These are phyloP conservation scores for Phaffia rhodozyma DNA, from an alignment of 1,284 basidiomycete genomes.

Conservation along the genomic window DNA sequence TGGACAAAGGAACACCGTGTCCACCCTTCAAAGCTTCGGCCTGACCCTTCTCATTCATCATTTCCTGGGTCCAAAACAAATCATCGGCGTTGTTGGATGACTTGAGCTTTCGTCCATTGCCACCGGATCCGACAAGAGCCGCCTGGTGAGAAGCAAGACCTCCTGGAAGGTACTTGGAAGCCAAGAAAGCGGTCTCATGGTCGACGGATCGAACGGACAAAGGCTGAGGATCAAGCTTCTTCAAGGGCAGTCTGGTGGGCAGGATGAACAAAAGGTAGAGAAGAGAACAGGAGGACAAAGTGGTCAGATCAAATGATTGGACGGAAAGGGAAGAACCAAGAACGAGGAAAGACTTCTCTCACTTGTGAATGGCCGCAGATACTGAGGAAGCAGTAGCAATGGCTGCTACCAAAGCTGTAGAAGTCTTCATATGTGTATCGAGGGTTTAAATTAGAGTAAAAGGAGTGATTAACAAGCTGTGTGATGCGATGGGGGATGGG, in stretches of 20 bases:
- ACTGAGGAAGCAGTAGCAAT: constrained; percentile 9
- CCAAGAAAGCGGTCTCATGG: constrained; percentile 7
- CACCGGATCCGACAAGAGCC: not conserved
- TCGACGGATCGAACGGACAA: constrained; percentile 1
- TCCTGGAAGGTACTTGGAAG: constrained; percentile 12
- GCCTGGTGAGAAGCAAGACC: constrained; percentile 1
- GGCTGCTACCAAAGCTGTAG: constrained; percentile 1
- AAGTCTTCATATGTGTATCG: constrained; percentile 9
- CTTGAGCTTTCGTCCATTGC: constrained; percentile 12
- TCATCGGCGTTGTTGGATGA: constrained; percentile 6
- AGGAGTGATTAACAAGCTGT: too few species aligned
- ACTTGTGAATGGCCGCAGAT: constrained; percentile 17
- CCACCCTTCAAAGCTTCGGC: not conserved
- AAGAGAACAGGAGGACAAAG: not conserved
- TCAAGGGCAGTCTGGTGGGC: not conserved
- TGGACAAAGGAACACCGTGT: constrained; percentile 18
- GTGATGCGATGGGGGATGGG: too few species aligned
- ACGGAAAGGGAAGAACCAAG: not conserved
- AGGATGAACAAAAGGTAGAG: not conserved
- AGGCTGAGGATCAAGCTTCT: not conserved
- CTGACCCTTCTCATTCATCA: not conserved
- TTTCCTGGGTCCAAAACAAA: constrained; percentile 17
- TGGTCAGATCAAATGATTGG: not conserved
- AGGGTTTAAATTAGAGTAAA: not conserved
- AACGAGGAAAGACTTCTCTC: not conserved